These are phyloP conservation scores for Conticribra guillardii DNA, from an alignment of 108 stramenopile species.

Conservation along the genomic window DNA sequence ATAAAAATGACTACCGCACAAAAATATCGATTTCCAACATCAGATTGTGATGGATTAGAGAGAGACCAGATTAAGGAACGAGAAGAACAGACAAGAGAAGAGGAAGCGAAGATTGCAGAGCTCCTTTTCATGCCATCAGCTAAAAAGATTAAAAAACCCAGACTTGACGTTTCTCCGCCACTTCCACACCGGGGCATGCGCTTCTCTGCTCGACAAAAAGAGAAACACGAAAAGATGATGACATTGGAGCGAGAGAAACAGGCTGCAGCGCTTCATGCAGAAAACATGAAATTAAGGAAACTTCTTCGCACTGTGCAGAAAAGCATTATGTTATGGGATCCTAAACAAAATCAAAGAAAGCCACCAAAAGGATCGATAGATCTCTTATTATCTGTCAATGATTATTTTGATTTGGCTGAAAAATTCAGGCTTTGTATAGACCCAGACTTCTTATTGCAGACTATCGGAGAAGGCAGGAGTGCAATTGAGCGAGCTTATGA, in stretches of 20 bases:
- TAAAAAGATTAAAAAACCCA: constrained; percentile 22
- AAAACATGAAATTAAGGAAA: constrained; percentile 57
- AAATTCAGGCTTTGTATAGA: constrained; percentile 50
- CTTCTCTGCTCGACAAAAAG: constrained; percentile 58
- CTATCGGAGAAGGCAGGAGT: constrained; percentile 66
- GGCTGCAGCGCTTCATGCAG: constrained; percentile 41
- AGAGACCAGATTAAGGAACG: constrained; percentile 59
- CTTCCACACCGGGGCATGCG: constrained; percentile 32
- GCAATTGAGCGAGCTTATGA: constrained; percentile 85
- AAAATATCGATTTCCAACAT: constrained; percentile 79
- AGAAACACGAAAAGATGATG: constrained; percentile 48
- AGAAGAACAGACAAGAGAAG: constrained; percentile 58
- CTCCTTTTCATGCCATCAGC: constrained; percentile 55
- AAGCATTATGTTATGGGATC: constrained; percentile 78
- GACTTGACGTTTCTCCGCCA: neutral
- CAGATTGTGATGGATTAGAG: constrained; percentile 68
- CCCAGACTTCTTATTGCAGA: constrained; percentile 70
- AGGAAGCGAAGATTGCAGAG: constrained; percentile 67
- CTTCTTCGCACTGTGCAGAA: constrained; percentile 65
- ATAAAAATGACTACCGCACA: constrained; percentile 81
- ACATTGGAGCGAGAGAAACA: constrained; percentile 52
- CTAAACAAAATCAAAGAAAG: constrained; percentile 59
- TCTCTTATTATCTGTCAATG: constrained; percentile 63
- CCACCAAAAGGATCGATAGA: constrained; percentile 78
- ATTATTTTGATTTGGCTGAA: constrained; percentile 64